Conservation (phyloP, 345 rosid species). For the Turritis glabra region DNA sequence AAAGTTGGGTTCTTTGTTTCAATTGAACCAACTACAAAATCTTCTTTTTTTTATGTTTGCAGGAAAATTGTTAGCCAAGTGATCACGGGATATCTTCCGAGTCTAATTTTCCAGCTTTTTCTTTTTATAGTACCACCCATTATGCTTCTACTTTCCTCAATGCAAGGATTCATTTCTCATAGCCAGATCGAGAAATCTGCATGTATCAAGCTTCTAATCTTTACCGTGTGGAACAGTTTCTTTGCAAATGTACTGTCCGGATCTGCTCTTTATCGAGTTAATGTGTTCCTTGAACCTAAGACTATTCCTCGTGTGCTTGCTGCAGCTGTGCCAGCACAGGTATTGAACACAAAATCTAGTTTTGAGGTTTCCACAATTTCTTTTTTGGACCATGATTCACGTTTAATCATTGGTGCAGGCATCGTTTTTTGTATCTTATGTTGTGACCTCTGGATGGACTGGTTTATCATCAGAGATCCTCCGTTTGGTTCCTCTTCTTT, state of each 20-base stretch:
- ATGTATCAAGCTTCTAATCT: slow-evolving; percentile 67
- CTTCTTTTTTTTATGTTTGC: slow-evolving; percentile 25
- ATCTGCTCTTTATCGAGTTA: slow-evolving; percentile 63
- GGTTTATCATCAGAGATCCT: slow-evolving; percentile 76
- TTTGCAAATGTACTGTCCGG: slow-evolving; percentile 84
- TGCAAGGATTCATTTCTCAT: slow-evolving; percentile 74
- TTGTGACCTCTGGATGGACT: slow-evolving; percentile 95
- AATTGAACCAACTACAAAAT: slow-evolving; percentile 8
- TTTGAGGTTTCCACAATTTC: not conserved
- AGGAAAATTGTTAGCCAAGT: slow-evolving; percentile 70
- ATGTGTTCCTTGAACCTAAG: slow-evolving; percentile 76
- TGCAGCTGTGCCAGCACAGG: slow-evolving; percentile 87
- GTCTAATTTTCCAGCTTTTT: slow-evolving; percentile 71
- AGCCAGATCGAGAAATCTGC: slow-evolving; percentile 79
- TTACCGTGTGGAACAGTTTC: slow-evolving; percentile 85
- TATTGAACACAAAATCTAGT: slow-evolving; percentile 32
- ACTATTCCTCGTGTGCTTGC: slow-evolving; percentile 72
- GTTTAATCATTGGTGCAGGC: slow-evolving; percentile 55
- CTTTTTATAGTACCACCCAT: slow-evolving; percentile 63
- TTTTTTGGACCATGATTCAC: slow-evolving; percentile 10
- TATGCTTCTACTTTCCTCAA: slow-evolving; percentile 72
- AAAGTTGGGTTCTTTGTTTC: not conserved
- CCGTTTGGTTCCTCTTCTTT: slow-evolving; percentile 63
- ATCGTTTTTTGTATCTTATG: slow-evolving; percentile 87
- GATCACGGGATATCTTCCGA: slow-evolving; percentile 93